phyloP scores from a whole-genome alignment of 768 basidiomycete species.

The Hygrophorus pudorinus region DNA sequence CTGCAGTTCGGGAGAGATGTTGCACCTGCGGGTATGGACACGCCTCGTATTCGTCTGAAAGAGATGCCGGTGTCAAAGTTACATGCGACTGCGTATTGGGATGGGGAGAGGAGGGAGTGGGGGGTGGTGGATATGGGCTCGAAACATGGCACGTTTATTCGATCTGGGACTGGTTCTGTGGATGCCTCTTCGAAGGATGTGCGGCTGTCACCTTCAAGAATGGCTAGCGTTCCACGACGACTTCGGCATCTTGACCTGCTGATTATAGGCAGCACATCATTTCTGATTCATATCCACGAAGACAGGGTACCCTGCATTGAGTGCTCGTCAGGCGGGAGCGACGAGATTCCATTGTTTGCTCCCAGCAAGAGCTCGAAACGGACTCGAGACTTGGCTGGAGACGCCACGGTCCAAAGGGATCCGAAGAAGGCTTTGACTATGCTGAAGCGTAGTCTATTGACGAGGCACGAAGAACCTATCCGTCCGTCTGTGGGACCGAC shows the following conservation, averaged over 20 bases:
- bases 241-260: constrained; percentile 57
- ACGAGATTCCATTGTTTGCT: constrained; percentile 54
- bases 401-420: constrained; percentile 26
- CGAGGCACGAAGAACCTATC: constrained; percentile 27
- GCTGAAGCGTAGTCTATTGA: constrained; percentile 56
- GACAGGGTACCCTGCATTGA: constrained; percentile 49
- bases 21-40: constrained; percentile 36
- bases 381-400: constrained; percentile 18
- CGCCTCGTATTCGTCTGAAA: constrained; percentile 62
- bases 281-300: constrained; percentile 60
- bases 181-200: constrained; percentile 22
- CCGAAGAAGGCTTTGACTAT: constrained; percentile 56
- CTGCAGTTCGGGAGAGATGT: constrained; percentile 69
- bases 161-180: constrained; percentile 17
- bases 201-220: constrained; percentile 54
- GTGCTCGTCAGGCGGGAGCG: constrained; percentile 41
- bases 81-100: constrained; percentile 71
- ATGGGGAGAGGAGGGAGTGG: constrained; percentile 45
- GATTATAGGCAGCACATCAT: constrained; percentile 61
- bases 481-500: constrained; percentile 1
- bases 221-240: constrained; percentile 57
- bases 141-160: constrained; percentile 71
- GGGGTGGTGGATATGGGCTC: constrained; percentile 78
- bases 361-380: constrained; percentile 19
- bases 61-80: constrained; percentile 80